Percentiles rank a stretch among this genome's conserved stretches.
These are phyloP conservation scores for Pseudogymnoascus sp. DNA, from an alignment of 2,329 filamentous ascomycete species.

Conservation along the genomic window DNA sequence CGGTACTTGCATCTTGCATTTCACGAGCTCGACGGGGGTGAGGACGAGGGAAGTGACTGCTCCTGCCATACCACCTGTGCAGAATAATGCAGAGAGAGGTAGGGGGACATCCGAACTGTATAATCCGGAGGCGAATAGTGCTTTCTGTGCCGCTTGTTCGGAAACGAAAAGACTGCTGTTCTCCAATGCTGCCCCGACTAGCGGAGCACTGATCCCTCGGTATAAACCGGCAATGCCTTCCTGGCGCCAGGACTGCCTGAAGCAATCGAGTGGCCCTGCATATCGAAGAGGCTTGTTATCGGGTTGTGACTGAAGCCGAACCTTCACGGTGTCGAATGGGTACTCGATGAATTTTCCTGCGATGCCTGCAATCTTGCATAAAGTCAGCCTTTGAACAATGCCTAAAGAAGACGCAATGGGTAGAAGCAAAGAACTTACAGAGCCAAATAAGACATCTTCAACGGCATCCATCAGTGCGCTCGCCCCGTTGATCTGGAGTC, in stretches of 20 bases:
- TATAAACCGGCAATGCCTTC: constrained; percentile 75
- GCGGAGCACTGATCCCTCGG: constrained; percentile 82
- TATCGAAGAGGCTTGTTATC: constrained; percentile 75
- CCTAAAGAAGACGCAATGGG: background rate
- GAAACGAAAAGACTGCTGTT: constrained; percentile 91
- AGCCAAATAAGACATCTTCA: constrained; percentile 85
- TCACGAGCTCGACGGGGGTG: constrained; percentile 92
- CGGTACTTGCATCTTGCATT: constrained; percentile 94
- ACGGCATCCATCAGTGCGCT: constrained; percentile 47
- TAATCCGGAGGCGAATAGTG: constrained; percentile 46
- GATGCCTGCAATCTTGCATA: constrained; percentile 62
- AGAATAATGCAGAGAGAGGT: constrained; percentile 64
- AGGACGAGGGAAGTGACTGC: constrained; percentile 84
- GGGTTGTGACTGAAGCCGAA: constrained; percentile 91
- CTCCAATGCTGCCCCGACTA: constrained; percentile 85
- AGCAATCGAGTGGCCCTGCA: constrained; percentile 83
- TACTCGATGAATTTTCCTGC: constrained; percentile 96
- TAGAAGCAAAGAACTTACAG: constrained; percentile 42
- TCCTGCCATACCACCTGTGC: constrained; percentile 78
- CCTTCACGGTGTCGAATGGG: constrained; percentile 97
- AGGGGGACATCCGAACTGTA: constrained; percentile 49
- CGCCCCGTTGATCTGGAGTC: constrained; percentile 1
- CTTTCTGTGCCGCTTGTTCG: constrained; percentile 65
- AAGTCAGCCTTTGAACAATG: background rate
- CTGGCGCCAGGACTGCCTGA: constrained; percentile 70